Evolutionary conservation across 75 land plant species (phyloP).

Genomic region (Ceratopteris richardii): DNA sequence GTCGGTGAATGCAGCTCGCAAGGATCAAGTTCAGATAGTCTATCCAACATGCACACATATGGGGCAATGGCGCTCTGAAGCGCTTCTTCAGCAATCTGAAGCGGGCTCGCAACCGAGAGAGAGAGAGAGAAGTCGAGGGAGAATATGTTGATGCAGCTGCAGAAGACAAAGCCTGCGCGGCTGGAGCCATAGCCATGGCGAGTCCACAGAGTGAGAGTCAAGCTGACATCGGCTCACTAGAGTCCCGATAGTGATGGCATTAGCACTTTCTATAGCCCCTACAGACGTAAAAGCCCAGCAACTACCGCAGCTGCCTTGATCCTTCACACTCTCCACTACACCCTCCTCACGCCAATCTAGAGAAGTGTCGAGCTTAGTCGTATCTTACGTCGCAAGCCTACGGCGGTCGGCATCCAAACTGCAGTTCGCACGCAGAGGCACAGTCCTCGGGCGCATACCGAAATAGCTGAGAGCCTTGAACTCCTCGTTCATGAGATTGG

Average conservation of each 20-base stretch:
- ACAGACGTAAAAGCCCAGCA: constrained; percentile 75
- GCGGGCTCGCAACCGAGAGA: too few relatives aligned
- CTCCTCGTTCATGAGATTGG: constrained; percentile 74
- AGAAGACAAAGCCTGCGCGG: too few relatives aligned
- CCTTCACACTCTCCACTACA: constrained; percentile 54
- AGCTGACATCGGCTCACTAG: constrained; percentile 58
- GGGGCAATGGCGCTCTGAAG: too few relatives aligned
- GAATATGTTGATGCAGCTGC: too few relatives aligned
- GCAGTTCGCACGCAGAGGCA: background rate
- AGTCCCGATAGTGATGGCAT: constrained; percentile 43
- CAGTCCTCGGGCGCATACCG: constrained; percentile 20
- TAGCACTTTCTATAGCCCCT: too few relatives aligned
- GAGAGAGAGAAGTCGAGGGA: too few relatives aligned
- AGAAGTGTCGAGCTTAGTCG: constrained; percentile 28
- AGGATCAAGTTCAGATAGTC: too few relatives aligned
- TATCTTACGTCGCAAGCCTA: constrained; percentile 23
- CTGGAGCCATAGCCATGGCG: too few relatives aligned
- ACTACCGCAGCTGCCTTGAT: constrained; percentile 78
- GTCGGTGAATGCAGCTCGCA: too few relatives aligned
- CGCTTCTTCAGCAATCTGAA: too few relatives aligned
- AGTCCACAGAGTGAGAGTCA: too few relatives aligned
- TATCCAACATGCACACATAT: too few relatives aligned
- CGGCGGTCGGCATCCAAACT: background rate
- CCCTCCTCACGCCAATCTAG: constrained; percentile 68
- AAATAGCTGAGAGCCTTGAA: constrained; percentile 21